phyloP scores from a whole-genome alignment of 2,329 filamentous ascomycete genomes.

The Grosmannia clavigera region DNA sequence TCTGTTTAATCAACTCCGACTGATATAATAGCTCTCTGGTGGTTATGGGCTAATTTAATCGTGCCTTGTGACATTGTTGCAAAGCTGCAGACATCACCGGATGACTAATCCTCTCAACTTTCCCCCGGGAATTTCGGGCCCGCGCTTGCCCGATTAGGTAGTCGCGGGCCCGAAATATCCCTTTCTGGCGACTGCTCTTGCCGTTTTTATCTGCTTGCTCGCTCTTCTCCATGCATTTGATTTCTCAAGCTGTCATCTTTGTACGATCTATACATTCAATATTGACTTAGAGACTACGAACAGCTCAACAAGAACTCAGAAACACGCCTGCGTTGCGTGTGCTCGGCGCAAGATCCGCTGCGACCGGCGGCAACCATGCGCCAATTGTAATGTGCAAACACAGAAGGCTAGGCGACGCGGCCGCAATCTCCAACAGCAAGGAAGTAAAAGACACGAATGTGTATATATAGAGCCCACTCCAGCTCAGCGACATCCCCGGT shows the following conservation, averaged over 20 bases:
- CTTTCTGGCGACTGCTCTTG: background rate
- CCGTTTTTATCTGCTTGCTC: background rate
- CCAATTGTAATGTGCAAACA: slow-evolving; percentile 9
- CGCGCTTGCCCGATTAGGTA: background rate
- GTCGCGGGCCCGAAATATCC: slow-evolving; percentile 2
- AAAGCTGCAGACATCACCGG: background rate
- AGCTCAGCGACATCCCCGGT: slow-evolving; percentile 11
- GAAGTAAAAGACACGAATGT: slow-evolving; percentile 6
- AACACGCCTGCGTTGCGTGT: slow-evolving; percentile 9
- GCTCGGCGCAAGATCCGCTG: slow-evolving; percentile 13
- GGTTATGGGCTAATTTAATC: too few relatives aligned
- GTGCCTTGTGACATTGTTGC: too few relatives aligned
- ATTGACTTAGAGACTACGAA: background rate
- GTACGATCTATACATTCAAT: background rate
- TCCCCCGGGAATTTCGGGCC: background rate
- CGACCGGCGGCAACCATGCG: slow-evolving; percentile 10
- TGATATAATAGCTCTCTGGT: too few relatives aligned
- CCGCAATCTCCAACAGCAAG: background rate
- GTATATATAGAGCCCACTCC: slow-evolving; percentile 13
- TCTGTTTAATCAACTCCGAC: too few relatives aligned
- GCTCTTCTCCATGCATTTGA: background rate
- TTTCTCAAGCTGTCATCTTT: background rate
- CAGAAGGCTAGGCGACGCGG: background rate
- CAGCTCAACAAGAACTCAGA: background rate
- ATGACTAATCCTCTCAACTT: background rate